A percentile compares a stretch with the other conserved stretches of the same genome.
Conservation (phyloP, 2,329 filamentous ascomycete genomes). For the Nothomitra cinnamomea region DNA sequence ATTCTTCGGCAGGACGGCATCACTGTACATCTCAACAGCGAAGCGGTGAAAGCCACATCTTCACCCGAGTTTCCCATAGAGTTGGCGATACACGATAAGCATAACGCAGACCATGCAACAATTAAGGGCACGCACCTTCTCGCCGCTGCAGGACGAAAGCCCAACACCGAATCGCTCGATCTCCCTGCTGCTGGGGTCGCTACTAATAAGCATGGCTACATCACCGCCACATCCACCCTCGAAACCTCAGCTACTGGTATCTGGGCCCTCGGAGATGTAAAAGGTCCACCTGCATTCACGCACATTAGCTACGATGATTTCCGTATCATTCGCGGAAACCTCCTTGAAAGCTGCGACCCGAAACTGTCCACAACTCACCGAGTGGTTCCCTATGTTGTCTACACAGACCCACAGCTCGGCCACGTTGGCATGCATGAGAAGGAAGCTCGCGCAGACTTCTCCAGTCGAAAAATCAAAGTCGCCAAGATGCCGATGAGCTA, state of each 20-base stretch:
- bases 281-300: slow-evolving; percentile 36
- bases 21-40: too few relatives aligned
- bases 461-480: slow-evolving; percentile 22
- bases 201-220: slow-evolving; percentile 26
- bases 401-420: slow-evolving; percentile 36
- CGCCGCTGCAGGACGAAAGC: slow-evolving; percentile 31
- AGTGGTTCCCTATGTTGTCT: slow-evolving; percentile 31
- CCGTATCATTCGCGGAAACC: slow-evolving; percentile 31
- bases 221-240: slow-evolving; percentile 28
- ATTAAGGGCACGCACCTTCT: slow-evolving; percentile 30
- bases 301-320: slow-evolving; percentile 40
- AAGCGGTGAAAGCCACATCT: slow-evolving; percentile 12
- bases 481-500: slow-evolving; percentile 35
- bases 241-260: slow-evolving; percentile 26
- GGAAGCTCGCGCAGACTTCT: slow-evolving; percentile 18
- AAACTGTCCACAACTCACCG: slow-evolving; percentile 18
- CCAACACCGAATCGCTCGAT: slow-evolving; percentile 31
- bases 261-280: slow-evolving; percentile 34
- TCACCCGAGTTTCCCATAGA: slow-evolving; percentile 9
- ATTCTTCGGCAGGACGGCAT: slow-evolving; percentile 25
- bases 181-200: slow-evolving; percentile 26
- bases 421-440: slow-evolving; percentile 32
- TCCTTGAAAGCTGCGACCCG: slow-evolving; percentile 18
- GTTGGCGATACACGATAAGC: slow-evolving; percentile 12
- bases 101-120: slow-evolving; percentile 10